Conservation (phyloP, 306 rosid genomes). For the Malus fusca region DNA sequence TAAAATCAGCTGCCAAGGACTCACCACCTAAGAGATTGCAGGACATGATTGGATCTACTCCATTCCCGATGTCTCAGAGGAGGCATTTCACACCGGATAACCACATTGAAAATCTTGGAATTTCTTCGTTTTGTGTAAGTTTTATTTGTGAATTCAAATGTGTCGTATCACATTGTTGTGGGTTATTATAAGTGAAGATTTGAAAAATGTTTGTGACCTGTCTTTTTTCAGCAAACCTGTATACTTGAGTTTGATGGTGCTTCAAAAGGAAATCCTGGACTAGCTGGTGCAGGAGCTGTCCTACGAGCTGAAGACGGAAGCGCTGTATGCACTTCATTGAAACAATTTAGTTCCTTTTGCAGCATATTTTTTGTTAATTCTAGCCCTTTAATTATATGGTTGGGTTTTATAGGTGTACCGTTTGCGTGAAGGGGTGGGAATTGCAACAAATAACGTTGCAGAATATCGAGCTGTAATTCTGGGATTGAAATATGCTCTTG, state of each 20-base stretch:
- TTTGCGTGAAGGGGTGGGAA: slow-evolving; percentile 75
- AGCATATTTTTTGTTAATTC: neutral
- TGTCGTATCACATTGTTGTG: neutral
- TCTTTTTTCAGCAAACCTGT: slow-evolving; percentile 53
- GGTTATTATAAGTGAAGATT: neutral
- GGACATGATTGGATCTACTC: slow-evolving; percentile 23
- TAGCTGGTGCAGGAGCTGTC: slow-evolving; percentile 86
- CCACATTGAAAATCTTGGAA: slow-evolving; percentile 9
- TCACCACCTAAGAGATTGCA: slow-evolving; percentile 28
- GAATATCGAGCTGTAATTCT: slow-evolving; percentile 73
- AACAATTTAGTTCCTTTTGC: neutral
- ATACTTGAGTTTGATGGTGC: slow-evolving; percentile 77
- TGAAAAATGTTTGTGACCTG: neutral
- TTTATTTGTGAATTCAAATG: neutral
- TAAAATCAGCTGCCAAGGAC: slow-evolving; percentile 13
- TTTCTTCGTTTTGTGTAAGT: slow-evolving; percentile 43
- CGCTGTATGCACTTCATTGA: slow-evolving; percentile 37
- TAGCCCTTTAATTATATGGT: neutral
- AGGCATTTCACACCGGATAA: slow-evolving; percentile 11
- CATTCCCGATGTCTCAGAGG: slow-evolving; percentile 13
- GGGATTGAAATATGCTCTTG: slow-evolving; percentile 61
- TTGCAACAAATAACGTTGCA: slow-evolving; percentile 60
- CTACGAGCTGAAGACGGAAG: slow-evolving; percentile 69
- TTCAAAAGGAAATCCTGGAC: slow-evolving; percentile 94
- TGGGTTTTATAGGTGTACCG: slow-evolving; percentile 44